phyloP scores from a whole-genome alignment of 1,284 basidiomycete genomes.

The Austroboletus novae-zelandiae region DNA sequence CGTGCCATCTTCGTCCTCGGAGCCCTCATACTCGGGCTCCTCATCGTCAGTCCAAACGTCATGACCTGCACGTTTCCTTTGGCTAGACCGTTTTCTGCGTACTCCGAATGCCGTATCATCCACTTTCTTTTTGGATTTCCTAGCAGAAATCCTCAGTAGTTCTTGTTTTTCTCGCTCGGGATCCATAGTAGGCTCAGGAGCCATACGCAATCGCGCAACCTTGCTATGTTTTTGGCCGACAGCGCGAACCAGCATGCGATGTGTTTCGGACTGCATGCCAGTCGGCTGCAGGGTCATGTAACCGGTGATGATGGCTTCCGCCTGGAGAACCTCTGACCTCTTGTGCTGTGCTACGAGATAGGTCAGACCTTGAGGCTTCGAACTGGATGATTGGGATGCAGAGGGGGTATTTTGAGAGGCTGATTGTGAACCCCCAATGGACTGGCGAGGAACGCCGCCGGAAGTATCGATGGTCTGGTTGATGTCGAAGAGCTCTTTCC shows the following conservation, averaged over 20 bases:
- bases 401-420: constrained; percentile 34
- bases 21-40: constrained; percentile 54
- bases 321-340: constrained; percentile 79
- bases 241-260: constrained; percentile 83
- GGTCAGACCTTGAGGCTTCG: constrained; percentile 68
- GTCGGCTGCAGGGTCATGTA: constrained; percentile 83
- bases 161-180: constrained; percentile 74
- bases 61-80: constrained; percentile 43
- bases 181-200: constrained; percentile 67
- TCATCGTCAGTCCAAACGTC: constrained; percentile 64
- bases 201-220: constrained; percentile 73
- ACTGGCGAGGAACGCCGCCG: constrained; percentile 53
- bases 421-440: constrained; percentile 44
- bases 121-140: constrained; percentile 55
- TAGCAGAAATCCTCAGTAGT: constrained; percentile 59
- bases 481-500: constrained; percentile 90
- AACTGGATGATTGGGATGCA: constrained; percentile 22
- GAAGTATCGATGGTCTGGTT: constrained; percentile 73
- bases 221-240: constrained; percentile 84
- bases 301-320: constrained; percentile 81
- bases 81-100: constrained; percentile 45
- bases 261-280: constrained; percentile 87
- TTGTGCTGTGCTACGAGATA: constrained; percentile 92
- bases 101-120: constrained; percentile 47
- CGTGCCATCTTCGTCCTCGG: constrained; percentile 47